Percentiles rank a stretch among this genome's conserved stretches.
phyloP scores from a whole-genome alignment of 768 basidiomycete genomes.

The Obba rivulosa region DNA sequence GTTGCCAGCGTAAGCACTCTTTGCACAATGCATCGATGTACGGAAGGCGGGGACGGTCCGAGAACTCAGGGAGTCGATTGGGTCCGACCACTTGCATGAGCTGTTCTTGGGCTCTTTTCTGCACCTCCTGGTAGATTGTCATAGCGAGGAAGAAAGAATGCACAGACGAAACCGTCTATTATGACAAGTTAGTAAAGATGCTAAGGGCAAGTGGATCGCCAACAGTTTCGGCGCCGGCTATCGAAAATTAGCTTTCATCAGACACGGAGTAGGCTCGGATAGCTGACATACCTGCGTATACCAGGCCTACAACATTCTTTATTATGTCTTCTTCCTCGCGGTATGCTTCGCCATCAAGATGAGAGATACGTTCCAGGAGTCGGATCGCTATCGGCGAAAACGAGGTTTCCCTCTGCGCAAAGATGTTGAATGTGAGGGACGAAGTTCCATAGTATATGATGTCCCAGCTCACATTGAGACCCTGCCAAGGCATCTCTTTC shows the following conservation, averaged over 20 bases:
- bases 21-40: constrained; percentile 21
- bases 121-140: constrained; percentile 14
- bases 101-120: constrained; percentile 12
- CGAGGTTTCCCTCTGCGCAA: too few species aligned
- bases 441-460: too few species aligned
- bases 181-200: too few species aligned
- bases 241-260: too few species aligned
- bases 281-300: constrained; percentile 17
- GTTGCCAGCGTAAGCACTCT: constrained; percentile 23
- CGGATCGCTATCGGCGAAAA: too few species aligned
- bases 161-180: background rate
- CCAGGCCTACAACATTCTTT: constrained; percentile 10
- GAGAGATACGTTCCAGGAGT: too few species aligned
- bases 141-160: constrained; percentile 10
- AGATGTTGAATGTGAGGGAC: too few species aligned
- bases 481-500: constrained; percentile 17
- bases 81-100: constrained; percentile 15
- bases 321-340: constrained; percentile 8
- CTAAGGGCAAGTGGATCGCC: background rate
- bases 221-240: too few species aligned
- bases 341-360: too few species aligned
- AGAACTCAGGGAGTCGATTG: constrained; percentile 17
- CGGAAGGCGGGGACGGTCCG: constrained; percentile 19
- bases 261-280: too few species aligned
- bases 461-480: constrained; percentile 21